A percentile compares a stretch with the other conserved stretches of the same genome.
Conservation (phyloP, 73 alveolate genomes). For the Tetrahymena borealis region DNA sequence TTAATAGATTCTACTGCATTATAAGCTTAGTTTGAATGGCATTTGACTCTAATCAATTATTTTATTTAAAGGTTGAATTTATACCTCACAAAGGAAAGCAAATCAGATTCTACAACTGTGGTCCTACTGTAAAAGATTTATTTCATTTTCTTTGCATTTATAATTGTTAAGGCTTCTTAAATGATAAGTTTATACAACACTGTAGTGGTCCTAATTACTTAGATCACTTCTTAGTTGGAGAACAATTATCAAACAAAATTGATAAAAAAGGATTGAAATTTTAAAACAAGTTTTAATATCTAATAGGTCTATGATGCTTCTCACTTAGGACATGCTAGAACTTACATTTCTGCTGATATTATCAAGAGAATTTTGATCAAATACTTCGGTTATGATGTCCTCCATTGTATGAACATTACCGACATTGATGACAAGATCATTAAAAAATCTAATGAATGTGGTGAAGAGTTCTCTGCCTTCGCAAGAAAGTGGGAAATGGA, state of each 20-base stretch:
- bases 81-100: conserved; percentile 31
- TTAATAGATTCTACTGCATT: too few relatives aligned
- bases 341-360: conserved; percentile 94
- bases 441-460: conserved; percentile 74
- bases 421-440: conserved; percentile 99
- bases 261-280: too few relatives aligned
- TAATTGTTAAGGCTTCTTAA: neutral
- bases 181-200: neutral
- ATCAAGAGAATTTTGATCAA: conserved; percentile 78
- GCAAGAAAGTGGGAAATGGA: conserved; percentile 83
- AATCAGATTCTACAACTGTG: conserved; percentile 41
- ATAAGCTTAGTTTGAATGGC: too few relatives aligned
- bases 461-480: conserved; percentile 60
- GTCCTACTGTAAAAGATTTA: conserved; percentile 22
- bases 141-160: neutral
- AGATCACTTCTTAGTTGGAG: neutral
- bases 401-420: conserved; percentile 96
- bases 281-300: neutral
- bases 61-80: neutral
- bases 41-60: too few relatives aligned
- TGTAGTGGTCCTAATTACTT: neutral
- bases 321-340: conserved; percentile 99
- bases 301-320: conserved; percentile 85
- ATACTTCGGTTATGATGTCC: conserved; percentile 86
- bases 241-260: too few relatives aligned